phyloP scores from a whole-genome alignment of 495 filamentous ascomycete species.

The Evernia prunastri region DNA sequence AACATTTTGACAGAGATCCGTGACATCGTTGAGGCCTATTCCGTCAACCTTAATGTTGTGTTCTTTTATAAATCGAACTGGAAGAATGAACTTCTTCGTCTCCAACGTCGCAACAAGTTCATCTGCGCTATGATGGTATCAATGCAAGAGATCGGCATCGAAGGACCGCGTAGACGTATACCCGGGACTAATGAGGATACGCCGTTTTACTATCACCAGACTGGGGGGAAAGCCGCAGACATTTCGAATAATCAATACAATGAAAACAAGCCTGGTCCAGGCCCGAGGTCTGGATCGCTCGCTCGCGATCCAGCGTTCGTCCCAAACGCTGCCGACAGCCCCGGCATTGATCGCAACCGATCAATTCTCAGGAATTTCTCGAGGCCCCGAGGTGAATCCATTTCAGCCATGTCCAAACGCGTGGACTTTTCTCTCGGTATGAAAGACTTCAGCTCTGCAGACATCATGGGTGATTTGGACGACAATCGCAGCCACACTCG shows the following conservation, averaged over 20 bases:
- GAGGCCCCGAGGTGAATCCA: slow-evolving; percentile 49
- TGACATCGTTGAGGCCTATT: slow-evolving; percentile 57
- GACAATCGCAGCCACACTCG: slow-evolving; percentile 42
- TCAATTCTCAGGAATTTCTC: slow-evolving; percentile 51
- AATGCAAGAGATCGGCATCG: slow-evolving; percentile 79
- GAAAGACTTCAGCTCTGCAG: slow-evolving; percentile 50
- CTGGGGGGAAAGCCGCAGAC: slow-evolving; percentile 16
- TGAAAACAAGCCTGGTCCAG: slow-evolving; percentile 13
- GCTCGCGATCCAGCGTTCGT: slow-evolving; percentile 9
- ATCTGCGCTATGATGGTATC: slow-evolving; percentile 87
- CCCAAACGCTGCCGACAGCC: slow-evolving; percentile 22
- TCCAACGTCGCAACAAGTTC: slow-evolving; percentile 90
- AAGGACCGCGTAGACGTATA: slow-evolving; percentile 72
- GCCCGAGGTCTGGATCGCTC: slow-evolving; percentile 17
- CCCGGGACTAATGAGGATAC: slow-evolving; percentile 57
- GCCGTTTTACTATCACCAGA: slow-evolving; percentile 52
- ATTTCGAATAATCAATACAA: slow-evolving; percentile 10
- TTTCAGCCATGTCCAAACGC: slow-evolving; percentile 51
- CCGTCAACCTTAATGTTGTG: slow-evolving; percentile 82
- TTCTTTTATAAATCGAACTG: slow-evolving; percentile 96
- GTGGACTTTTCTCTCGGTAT: slow-evolving; percentile 75
- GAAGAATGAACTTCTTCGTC: slow-evolving; percentile 88
- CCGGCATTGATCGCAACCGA: slow-evolving; percentile 31
- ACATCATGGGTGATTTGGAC: slow-evolving; percentile 64
- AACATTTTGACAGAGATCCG: slow-evolving; percentile 87